Base-by-base conservation (phyloP, 345 rosid species). In the Lagerstroemia speciosa region DNA sequence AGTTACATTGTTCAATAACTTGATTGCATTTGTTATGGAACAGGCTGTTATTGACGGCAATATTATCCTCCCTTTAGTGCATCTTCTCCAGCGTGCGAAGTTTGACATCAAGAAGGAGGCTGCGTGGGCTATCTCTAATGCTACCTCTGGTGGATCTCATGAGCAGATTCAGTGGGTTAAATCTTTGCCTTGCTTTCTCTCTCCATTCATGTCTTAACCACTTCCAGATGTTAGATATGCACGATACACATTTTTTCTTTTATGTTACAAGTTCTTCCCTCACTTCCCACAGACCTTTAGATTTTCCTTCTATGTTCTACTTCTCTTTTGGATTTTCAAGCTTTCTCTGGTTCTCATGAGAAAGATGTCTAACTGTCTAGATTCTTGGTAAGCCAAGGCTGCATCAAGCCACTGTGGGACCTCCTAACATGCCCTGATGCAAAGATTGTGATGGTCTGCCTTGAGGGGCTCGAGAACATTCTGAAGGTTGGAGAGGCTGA, bases 381-480 rank as follows among this genome's bases (percentile, higher is more conserved):
- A 72, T 85, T 80, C 71, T 75, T 90, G 76, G 97, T 84, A 65
- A 78, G 75, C 70, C 87, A 86, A 78, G 92, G 87, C 68, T 88
- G 92, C 86, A 88, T 91, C 65, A 86, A 85, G 71, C 97, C 97
- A n/a, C 83, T 88, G 6, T 91, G 94, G n/a, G 92, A 91, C 82
- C 90, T 91, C 40, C 84, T 91, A 62, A 64, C 77, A 65, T 83
- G 97, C 64, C 94, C 94, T 0, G 94, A 91, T 61, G 92, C 97
- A 3, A 84, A 92, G 72, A 85, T 91, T 12, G 94, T 88, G 76
- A 88, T 90, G 0, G 97, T 91, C 62, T 88, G 97, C 83, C 88
- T 90, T 0, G 96, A 90, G 72, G 96, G 93, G 34, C 86, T 90
- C 8, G 93, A 90, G 73, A 90, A 88, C 83, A 83, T 90, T 65